Evolutionary conservation across 768 basidiomycete species (phyloP).

Genomic region (Nevesoporus exiguus): DNA sequence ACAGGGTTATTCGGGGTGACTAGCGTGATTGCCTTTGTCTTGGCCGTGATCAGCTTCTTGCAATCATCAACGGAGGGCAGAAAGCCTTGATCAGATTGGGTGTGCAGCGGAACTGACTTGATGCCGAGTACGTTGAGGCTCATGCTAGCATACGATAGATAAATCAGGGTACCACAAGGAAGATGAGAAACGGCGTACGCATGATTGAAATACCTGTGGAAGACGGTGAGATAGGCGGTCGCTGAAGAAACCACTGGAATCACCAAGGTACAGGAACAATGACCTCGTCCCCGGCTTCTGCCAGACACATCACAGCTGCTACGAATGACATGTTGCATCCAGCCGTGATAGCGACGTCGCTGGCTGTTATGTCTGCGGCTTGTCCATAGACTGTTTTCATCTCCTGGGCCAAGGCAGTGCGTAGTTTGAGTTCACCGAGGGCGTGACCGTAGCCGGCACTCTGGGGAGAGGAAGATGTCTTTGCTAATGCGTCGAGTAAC

Average conservation of each 20-base stretch:
- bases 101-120: constrained; percentile 51
- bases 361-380: constrained; percentile 42
- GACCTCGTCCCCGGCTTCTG: constrained; percentile 67
- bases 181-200: constrained; percentile 35
- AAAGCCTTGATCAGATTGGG: constrained; percentile 51
- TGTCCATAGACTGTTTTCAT: constrained; percentile 57
- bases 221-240: not conserved
- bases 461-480: constrained; percentile 39
- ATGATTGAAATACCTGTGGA: constrained; percentile 62
- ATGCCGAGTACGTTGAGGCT: constrained; percentile 61
- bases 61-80: constrained; percentile 54
- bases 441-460: constrained; percentile 57
- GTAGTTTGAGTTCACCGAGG: constrained; percentile 53
- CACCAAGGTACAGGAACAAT: constrained; percentile 74
- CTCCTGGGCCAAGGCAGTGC: constrained; percentile 54
- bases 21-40: constrained; percentile 67
- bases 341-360: constrained; percentile 66
- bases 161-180: not conserved
- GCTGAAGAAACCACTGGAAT: not conserved
- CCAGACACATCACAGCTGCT: constrained; percentile 56
- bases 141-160: constrained; percentile 47
- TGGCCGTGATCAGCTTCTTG: constrained; percentile 48
- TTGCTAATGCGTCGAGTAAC: constrained; percentile 48
- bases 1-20: constrained; percentile 80
- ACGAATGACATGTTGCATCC: constrained; percentile 76